Evolutionary conservation across 108 stramenopile species (phyloP).

Genomic region (Discostella stelligeroides): DNA sequence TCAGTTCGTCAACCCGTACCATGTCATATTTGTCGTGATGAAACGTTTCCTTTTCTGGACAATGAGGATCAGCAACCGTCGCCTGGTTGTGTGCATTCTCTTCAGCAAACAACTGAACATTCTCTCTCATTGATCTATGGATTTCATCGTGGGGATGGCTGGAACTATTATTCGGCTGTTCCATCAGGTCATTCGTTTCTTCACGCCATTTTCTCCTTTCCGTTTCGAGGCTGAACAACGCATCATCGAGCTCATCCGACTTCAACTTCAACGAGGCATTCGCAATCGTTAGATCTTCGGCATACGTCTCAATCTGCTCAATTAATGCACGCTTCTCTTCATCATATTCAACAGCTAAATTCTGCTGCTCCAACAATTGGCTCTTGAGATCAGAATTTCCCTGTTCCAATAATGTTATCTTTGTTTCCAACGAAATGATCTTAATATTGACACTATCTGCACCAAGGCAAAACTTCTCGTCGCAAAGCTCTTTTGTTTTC

Average conservation of each 20-base stretch:
- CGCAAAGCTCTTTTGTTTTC: conserved; percentile 9
- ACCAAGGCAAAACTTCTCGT: conserved; percentile 1
- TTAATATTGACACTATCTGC: conserved; percentile 9
- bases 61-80: too few relatives aligned
- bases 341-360: neutral
- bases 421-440: conserved; percentile 21
- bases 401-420: conserved; percentile 18
- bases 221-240: conserved; percentile 10
- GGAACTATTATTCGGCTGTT: neutral
- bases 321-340: conserved; percentile 21
- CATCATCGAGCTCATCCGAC: conserved; percentile 27
- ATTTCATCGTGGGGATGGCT: conserved; percentile 1
- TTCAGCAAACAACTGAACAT: neutral
- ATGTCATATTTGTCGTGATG: neutral
- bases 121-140: neutral
- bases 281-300: conserved; percentile 14
- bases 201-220: conserved; percentile 6
- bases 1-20: neutral
- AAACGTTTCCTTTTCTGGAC: neutral
- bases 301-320: conserved; percentile 11
- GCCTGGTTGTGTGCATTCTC: neutral
- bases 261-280: conserved; percentile 18
- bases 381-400: conserved; percentile 12
- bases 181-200: conserved; percentile 7
- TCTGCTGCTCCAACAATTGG: conserved; percentile 3